phyloP scores from a whole-genome alignment of 2,329 filamentous ascomycete species.

The Colletotrichum sp. region DNA sequence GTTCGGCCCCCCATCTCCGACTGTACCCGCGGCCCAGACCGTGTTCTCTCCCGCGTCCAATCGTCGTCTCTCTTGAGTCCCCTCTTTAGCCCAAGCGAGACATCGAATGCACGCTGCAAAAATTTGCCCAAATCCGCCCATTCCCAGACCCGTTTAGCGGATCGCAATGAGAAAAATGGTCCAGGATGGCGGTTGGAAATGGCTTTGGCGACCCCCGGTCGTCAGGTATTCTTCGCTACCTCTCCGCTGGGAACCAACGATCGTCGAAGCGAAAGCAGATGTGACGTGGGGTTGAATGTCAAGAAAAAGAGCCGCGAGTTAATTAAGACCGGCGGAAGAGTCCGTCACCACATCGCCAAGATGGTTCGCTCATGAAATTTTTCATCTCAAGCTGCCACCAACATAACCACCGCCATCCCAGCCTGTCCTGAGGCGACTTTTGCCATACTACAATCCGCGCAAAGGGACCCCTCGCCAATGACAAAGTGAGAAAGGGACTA shows the following conservation, averaged over 20 bases:
- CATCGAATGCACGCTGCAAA: not conserved
- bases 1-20: not conserved
- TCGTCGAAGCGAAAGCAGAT: constrained; percentile 26
- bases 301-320: not conserved
- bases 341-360: not conserved
- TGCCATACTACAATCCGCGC: not conserved
- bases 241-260: not conserved
- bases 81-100: not conserved
- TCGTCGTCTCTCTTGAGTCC: not conserved
- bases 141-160: not conserved
- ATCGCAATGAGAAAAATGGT: not conserved
- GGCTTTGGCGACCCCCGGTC: not conserved
- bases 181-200: not conserved
- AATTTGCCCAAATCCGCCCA: not conserved
- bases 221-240: not conserved
- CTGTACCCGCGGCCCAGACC: not conserved
- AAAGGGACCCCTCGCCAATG: not conserved
- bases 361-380: not conserved
- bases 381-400: not conserved
- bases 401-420: not conserved
- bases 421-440: not conserved
- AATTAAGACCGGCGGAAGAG: not conserved
- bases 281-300: not conserved
- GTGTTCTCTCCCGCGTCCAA: not conserved
- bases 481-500: not conserved